Conservation (phyloP, 768 basidiomycete genomes). For the Daedaleopsis nitida region DNA sequence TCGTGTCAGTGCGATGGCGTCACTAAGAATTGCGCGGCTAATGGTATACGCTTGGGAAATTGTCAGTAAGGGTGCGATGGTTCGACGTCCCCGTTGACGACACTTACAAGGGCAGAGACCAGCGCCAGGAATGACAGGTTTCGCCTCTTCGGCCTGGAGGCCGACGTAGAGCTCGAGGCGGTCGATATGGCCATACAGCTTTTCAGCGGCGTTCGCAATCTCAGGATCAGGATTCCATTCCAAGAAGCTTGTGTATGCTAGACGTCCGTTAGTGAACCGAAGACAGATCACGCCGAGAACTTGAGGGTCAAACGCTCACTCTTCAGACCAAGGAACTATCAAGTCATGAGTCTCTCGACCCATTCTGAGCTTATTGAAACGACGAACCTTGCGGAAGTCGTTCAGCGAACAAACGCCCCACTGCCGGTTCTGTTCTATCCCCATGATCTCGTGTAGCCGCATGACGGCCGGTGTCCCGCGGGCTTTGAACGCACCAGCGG, state of each 20-base stretch:
- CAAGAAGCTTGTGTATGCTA: conserved; percentile 68
- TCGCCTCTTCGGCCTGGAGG: conserved; percentile 76
- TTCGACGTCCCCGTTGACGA: neutral
- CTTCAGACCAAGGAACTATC: conserved; percentile 73
- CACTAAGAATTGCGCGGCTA: conserved; percentile 82
- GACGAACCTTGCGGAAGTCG: conserved; percentile 68
- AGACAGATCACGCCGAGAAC: no score
- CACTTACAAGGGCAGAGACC: conserved; percentile 78
- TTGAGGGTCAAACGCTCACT: conserved; percentile 41
- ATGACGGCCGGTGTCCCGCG: conserved; percentile 71
- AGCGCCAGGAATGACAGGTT: conserved; percentile 74
- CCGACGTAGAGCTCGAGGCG: conserved; percentile 82
- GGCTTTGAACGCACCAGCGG: conserved; percentile 75
- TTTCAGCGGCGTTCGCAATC: conserved; percentile 72
- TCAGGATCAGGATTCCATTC: conserved; percentile 82
- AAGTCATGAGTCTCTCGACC: no score
- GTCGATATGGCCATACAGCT: conserved; percentile 75
- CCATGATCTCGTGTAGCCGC: conserved; percentile 82
- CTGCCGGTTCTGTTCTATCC: conserved; percentile 70
- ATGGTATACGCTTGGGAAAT: conserved; percentile 68
- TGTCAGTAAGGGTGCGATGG: neutral
- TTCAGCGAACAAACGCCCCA: conserved; percentile 88
- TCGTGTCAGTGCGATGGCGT: conserved; percentile 84
- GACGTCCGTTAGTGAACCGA: neutral
- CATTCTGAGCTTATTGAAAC: neutral